Evolutionary conservation across 1,284 basidiomycete genomes (phyloP).

Genomic region (Puccinia hordei): DNA sequence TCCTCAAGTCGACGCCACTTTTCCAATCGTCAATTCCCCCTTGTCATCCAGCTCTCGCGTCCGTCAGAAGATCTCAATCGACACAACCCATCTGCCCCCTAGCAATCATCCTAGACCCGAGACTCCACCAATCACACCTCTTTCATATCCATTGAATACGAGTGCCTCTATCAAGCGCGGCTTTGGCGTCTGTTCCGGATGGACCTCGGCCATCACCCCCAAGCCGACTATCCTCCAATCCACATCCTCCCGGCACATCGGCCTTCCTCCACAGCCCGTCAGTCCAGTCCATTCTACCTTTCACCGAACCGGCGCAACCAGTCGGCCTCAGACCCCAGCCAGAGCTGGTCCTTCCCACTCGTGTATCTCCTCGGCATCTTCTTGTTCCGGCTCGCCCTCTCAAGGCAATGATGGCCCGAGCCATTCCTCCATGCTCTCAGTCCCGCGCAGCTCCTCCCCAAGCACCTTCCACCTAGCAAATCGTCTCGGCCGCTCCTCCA

Average conservation of each 20-base stretch:
- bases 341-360: conserved; percentile 3
- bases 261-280: neutral
- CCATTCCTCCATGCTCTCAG: conserved; percentile 3
- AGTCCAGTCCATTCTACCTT: conserved; percentile 7
- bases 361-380: conserved; percentile 21
- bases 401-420: neutral
- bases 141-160: neutral
- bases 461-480: neutral
- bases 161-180: conserved; percentile 5
- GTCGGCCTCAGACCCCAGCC: neutral
- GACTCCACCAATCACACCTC: neutral
- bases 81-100: conserved; percentile 8
- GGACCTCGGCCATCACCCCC: conserved; percentile 5
- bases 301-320: neutral
- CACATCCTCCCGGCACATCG: neutral
- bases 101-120: neutral
- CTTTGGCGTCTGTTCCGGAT: conserved; percentile 31
- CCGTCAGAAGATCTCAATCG: conserved; percentile 22
- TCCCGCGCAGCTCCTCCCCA: conserved; percentile 19
- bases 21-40: neutral
- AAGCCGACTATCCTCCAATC: neutral
- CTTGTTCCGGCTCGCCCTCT: conserved; percentile 23
- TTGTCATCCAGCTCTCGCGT: conserved; percentile 4
- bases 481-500: neutral
- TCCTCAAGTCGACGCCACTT: conserved; percentile 8